Base-by-base conservation (phyloP, 345 rosid genomes). In the Camelina hispida region DNA sequence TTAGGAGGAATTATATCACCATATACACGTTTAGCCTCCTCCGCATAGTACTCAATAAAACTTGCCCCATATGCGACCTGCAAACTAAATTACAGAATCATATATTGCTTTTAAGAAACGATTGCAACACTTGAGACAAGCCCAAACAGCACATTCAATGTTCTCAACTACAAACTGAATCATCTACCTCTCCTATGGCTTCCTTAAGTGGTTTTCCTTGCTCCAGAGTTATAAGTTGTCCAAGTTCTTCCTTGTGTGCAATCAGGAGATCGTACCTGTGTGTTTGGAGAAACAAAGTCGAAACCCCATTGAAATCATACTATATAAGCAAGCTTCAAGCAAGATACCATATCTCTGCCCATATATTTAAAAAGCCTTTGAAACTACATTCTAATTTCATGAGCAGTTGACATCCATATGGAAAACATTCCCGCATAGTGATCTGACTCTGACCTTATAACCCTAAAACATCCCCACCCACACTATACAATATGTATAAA, bases 141-240 rank as follows among this genome's bases (percentile, higher is more conserved):
- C 67, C 64, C 73, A 61, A 58, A 56, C 68, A 62, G 53, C 42
- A 61, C 51, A 64, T 35, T 59, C 42, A 59, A n/a, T 20, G 62
- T 66, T 52, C 43, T 43, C 57, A 42, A 35, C 34, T 40, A 66
- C 23, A 60, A 58, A 75, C 12, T 15, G 56, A 54, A 84, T 51
- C 20, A 25, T 42, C 62, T 84, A 95, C 99, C 98, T 95, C 98
- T 38, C 96, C 98, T 15, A 88, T 72, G 75, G 99, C 96, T 73
- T 95, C 99, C 74, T 87, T 86, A 48, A 95, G 81, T 72, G 99
- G 98, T 77, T 95, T 95, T 50, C 99, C 99, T 86, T 89, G 94
- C 87, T 95, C 99, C 77, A 92, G 82, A 44, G 98, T 93, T 74
- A 95, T 93, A 55, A 92, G 86, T 78, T 90, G 92, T 66, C 94